These are phyloP conservation scores for Aspergillus luchuensis DNA, from an alignment of 2,329 filamentous ascomycete species.

Conservation along the genomic window DNA sequence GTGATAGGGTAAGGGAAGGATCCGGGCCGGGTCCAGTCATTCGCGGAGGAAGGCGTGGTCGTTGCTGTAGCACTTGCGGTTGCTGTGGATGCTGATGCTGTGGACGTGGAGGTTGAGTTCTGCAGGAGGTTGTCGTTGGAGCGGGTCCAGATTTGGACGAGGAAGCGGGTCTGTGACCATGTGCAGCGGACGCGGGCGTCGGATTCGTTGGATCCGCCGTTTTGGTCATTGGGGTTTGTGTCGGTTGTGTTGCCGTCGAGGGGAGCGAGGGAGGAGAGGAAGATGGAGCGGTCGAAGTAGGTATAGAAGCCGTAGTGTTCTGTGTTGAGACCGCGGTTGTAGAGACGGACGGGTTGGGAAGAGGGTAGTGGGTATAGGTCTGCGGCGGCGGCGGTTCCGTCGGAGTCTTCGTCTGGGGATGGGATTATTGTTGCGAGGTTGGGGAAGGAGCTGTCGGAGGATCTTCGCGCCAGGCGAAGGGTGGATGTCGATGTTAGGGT, in stretches of 20 bases:
- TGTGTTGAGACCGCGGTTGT: conserved; percentile 73
- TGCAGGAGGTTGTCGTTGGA: conserved; percentile 36
- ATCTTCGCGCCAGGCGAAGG: conserved; percentile 40
- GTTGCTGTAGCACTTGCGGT: conserved; percentile 21
- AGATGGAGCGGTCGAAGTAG: conserved; percentile 86
- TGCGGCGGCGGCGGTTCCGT: conserved; percentile 73
- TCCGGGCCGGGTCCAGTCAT: conserved; percentile 54
- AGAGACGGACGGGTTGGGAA: conserved; percentile 78
- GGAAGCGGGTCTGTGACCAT: conserved; percentile 62
- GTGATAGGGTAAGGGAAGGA: conserved; percentile 65
- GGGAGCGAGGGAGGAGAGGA: conserved; percentile 64
- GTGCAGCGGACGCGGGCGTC: conserved; percentile 56
- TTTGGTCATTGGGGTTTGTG: conserved; percentile 32
- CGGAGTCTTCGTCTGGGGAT: conserved; percentile 60
- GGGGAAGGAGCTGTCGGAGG: conserved; percentile 32
- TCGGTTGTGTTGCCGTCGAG: conserved; percentile 52
- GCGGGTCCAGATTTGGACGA: conserved; percentile 65
- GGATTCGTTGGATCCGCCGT: conserved; percentile 53
- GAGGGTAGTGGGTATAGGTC: conserved; percentile 69
- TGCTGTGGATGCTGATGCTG: conserved; percentile 15
- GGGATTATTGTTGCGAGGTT: conserved; percentile 63
- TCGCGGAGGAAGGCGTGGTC: conserved; percentile 36
- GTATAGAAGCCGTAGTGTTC: conserved; percentile 96
- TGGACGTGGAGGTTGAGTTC: conserved; percentile 12
- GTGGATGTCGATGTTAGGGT: conserved; percentile 42